These are phyloP conservation scores for Erodium texanum DNA, from an alignment of 441 rosid genomes.

Conservation along the genomic window DNA sequence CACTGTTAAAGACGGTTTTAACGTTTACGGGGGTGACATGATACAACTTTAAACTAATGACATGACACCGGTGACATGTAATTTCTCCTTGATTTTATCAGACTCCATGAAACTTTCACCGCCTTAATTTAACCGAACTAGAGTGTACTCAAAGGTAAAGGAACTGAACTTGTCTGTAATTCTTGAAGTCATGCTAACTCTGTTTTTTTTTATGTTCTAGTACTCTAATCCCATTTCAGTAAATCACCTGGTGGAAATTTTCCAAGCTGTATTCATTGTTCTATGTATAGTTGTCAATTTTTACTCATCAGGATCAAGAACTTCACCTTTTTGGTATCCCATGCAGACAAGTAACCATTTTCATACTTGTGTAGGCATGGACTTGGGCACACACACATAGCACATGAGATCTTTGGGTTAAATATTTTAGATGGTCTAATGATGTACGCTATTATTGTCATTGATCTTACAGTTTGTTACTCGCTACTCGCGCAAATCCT, in stretches of 20 bases:
- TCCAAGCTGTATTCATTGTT: not conserved
- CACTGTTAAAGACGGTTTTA: too few relatives aligned
- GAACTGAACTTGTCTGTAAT: slow-evolving; percentile 2
- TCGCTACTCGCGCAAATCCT: slow-evolving; percentile 73
- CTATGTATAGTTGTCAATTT: not conserved
- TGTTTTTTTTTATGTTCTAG: not conserved
- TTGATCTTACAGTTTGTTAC: slow-evolving; percentile 58
- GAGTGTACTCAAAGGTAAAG: not conserved
- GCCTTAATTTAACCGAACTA: not conserved
- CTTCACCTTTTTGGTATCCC: not conserved
- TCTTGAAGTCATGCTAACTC: not conserved
- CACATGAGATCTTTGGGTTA: not conserved
- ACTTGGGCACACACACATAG: too few relatives aligned
- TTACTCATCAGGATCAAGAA: not conserved
- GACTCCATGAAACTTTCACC: not conserved
- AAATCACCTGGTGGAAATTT: not conserved
- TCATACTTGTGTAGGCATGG: too few relatives aligned
- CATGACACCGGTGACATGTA: too few relatives aligned
- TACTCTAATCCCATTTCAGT: not conserved
- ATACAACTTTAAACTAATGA: too few relatives aligned
- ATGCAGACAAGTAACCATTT: not conserved
- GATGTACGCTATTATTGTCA: slow-evolving; percentile 11
- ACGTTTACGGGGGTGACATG: too few relatives aligned
- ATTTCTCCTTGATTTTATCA: too few relatives aligned
- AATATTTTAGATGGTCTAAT: not conserved